Evolutionary conservation across 2,329 filamentous ascomycete genomes (phyloP), one percentile per base, ranked within the genome.

Genomic region (Phaeosphaeriaceae sp.): DNA sequence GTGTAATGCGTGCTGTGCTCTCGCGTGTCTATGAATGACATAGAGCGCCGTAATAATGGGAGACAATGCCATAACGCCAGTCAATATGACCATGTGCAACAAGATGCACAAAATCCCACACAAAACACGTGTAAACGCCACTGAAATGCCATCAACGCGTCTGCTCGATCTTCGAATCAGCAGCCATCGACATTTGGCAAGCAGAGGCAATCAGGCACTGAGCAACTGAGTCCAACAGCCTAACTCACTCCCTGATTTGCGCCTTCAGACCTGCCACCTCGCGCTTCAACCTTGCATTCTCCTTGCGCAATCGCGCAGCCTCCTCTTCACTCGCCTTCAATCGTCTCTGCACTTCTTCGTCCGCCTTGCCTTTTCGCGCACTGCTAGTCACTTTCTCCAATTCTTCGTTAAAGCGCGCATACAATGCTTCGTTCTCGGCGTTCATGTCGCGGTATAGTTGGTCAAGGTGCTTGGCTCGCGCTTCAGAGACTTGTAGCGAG

Each of bases 351-450:
- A 97, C 78, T 68, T 94, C 91, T 68, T 93, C 91, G 68, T 91
- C 91, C 11, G 91, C 92, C 44, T 92, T 90, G 49, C 90, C 89
- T 3, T 87, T 86, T 65, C 87, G 88, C 48, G 95, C 84, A 42
- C 68, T 71, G 42, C 89, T 91, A 75, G 88, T 90, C 59, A 97
- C 91, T 80, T 91, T 92, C 67, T 87, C 90, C 48, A 98, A 81
- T 79, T 97, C 94, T n/a, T 88, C 86, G 70, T 97, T 97, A 82
- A 97, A 97, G 60, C 89, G 89, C 65, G 94, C 91, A 76, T 97
- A 97, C 54, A 98, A 83, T 27, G 94, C 86, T 79, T 97, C 93
- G 69, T 97, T 98, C 81, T 98, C 94, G 0, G 92, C 91, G 68
- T 89, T 92, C 17, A 89, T 87, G 72, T 97, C 92, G 64, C 92